phyloP scores from a whole-genome alignment of 192 early-diverging fungal species.

The Umbelopsis sp. region DNA sequence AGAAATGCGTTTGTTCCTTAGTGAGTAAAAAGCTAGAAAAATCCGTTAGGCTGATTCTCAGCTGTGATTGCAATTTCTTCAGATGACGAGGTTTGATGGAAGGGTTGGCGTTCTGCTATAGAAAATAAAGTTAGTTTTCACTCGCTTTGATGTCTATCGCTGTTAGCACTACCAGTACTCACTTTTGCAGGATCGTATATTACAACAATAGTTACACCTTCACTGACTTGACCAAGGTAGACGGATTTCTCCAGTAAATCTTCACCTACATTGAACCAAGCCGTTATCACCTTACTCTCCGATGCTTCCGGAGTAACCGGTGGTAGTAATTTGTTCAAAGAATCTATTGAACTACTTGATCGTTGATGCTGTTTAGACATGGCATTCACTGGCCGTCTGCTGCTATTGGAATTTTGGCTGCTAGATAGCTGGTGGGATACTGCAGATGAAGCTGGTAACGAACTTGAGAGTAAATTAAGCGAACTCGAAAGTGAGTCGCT shows the following conservation, averaged over 20 bases:
- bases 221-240: slow-evolving; percentile 1
- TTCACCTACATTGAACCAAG: neutral
- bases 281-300: neutral
- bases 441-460: neutral
- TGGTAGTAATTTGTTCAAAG: neutral
- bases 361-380: slow-evolving; percentile 6
- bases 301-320: neutral
- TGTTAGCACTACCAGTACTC: neutral
- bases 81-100: neutral
- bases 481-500: neutral
- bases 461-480: neutral
- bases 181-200: slow-evolving; percentile 24
- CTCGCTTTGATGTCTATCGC: neutral
- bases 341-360: neutral
- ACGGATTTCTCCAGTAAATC: neutral
- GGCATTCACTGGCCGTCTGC: neutral
- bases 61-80: slow-evolving; percentile 19
- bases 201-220: slow-evolving; percentile 16
- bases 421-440: neutral
- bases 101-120: neutral
- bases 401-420: neutral
- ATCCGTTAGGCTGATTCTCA: slow-evolving; percentile 15
- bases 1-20: slow-evolving; percentile 36
- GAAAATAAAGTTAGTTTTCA: neutral
- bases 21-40: slow-evolving; percentile 28